Evolutionary conservation across 805 yeast species (phyloP).

Genomic region (Pichia californica): DNA sequence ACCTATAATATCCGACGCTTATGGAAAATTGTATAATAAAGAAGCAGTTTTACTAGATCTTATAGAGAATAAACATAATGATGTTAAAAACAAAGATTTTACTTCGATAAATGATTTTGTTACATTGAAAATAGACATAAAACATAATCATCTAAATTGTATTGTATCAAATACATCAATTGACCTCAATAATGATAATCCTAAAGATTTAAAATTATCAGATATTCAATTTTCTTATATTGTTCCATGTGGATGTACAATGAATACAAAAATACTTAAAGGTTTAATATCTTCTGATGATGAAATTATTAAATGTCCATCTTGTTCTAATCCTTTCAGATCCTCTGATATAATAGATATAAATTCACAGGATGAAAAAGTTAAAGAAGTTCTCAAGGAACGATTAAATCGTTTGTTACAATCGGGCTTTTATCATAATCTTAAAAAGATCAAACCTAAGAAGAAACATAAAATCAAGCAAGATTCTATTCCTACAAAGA

Average conservation of each 20-base stretch:
- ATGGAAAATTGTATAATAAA: slow-evolving; percentile 61
- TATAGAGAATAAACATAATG: slow-evolving; percentile 13
- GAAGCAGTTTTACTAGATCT: slow-evolving; percentile 55
- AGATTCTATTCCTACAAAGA: background rate
- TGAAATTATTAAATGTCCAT: slow-evolving; percentile 30
- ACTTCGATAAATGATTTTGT: slow-evolving; percentile 21
- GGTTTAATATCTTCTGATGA: slow-evolving; percentile 16
- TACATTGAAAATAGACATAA: slow-evolving; percentile 26
- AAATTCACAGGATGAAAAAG: slow-evolving; percentile 14
- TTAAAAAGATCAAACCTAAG: slow-evolving; percentile 15
- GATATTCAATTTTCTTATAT: slow-evolving; percentile 36
- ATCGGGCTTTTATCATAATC: slow-evolving; percentile 35
- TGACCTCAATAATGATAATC: slow-evolving; percentile 26
- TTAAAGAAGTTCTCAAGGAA: slow-evolving; percentile 9
- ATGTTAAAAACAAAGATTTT: background rate
- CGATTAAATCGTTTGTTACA: too few species aligned
- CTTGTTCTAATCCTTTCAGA: slow-evolving; percentile 28
- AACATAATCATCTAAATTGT: slow-evolving; percentile 29
- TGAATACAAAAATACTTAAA: slow-evolving; percentile 28
- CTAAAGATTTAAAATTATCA: slow-evolving; percentile 14
- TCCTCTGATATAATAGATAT: slow-evolving; percentile 30
- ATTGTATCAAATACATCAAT: slow-evolving; percentile 33
- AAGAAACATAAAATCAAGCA: background rate
- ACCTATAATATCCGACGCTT: slow-evolving; percentile 62
- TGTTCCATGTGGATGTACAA: slow-evolving; percentile 39